These are phyloP conservation scores for Trametes pubescens DNA, from an alignment of 1,284 basidiomycete species.

Conservation along the genomic window DNA sequence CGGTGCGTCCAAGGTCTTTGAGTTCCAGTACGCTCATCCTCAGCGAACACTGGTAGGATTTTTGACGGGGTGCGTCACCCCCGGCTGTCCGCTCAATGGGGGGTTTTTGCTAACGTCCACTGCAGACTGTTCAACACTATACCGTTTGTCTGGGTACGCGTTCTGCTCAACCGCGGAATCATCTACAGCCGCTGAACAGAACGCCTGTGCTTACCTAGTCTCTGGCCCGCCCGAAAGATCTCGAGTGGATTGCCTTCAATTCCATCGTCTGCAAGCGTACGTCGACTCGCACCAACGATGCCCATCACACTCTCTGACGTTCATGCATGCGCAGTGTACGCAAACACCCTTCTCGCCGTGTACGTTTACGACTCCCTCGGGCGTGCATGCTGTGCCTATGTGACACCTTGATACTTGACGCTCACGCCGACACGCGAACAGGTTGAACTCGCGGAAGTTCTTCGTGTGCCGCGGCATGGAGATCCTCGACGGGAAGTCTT, in stretches of 20 bases:
- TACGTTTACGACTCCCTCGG: neutral
- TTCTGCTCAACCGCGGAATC: no score
- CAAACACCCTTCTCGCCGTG: slow-evolving; percentile 25
- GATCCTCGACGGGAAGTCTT: neutral
- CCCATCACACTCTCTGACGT: neutral
- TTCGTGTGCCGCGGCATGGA: slow-evolving; percentile 10
- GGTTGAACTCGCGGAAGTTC: slow-evolving; percentile 20
- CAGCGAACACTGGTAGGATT: neutral
- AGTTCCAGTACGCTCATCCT: neutral
- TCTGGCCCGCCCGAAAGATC: no score
- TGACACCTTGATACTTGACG: no score
- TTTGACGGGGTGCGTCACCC: slow-evolving; percentile 14
- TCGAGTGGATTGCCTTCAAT: slow-evolving; percentile 11
- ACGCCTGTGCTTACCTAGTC: no score
- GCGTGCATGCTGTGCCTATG: no score
- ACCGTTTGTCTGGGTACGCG: neutral
- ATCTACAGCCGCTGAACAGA: no score
- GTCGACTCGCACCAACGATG: neutral
- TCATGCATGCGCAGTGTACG: slow-evolving; percentile 17
- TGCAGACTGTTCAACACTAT: slow-evolving; percentile 11
- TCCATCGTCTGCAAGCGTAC: neutral
- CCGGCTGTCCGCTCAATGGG: neutral
- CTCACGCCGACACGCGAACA: neutral
- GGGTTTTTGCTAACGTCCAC: no score
- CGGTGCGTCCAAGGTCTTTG: slow-evolving; percentile 2